Percentiles rank a stretch among this genome's conserved stretches.
Conservation (phyloP, 2,329 filamentous ascomycete genomes). For the Sclerotinia glacialis region DNA sequence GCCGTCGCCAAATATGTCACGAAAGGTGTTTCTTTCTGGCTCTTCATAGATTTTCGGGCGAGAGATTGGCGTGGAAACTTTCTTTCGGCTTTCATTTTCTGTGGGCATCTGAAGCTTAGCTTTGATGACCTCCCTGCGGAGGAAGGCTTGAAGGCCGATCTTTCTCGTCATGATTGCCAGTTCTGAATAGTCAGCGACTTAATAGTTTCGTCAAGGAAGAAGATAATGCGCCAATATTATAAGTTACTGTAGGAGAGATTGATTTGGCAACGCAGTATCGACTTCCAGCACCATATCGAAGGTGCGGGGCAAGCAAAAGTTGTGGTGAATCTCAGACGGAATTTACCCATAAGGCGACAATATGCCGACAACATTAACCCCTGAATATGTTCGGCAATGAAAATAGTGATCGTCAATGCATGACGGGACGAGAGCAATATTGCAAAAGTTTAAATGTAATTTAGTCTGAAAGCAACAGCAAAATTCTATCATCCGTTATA, state of each 20-base stretch:
- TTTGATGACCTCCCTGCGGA: constrained; percentile 24
- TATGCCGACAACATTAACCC: background rate
- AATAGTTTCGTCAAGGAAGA: background rate
- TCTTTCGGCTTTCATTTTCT: background rate
- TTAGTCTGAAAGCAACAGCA: no score
- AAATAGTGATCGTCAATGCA: background rate
- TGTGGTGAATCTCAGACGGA: background rate
- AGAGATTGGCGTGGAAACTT: background rate
- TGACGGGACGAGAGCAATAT: background rate
- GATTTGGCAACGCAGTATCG: background rate
- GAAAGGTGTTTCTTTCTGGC: background rate
- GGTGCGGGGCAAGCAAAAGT: background rate
- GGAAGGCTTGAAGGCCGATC: constrained; percentile 19
- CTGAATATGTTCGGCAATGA: constrained; percentile 1
- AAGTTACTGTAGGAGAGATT: background rate
- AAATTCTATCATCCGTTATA: no score
- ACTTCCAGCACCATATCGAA: background rate
- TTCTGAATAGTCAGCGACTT: background rate
- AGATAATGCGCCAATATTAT: background rate
- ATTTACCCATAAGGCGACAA: no score
- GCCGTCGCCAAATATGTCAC: background rate
- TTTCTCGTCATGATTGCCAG: background rate
- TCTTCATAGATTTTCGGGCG: background rate
- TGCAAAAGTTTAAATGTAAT: no score
- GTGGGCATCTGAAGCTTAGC: constrained; percentile 11